Evolutionary conservation across 108 stramenopile genomes (phyloP).

Genomic region (Cyclotella choctawhatcheeana): DNA sequence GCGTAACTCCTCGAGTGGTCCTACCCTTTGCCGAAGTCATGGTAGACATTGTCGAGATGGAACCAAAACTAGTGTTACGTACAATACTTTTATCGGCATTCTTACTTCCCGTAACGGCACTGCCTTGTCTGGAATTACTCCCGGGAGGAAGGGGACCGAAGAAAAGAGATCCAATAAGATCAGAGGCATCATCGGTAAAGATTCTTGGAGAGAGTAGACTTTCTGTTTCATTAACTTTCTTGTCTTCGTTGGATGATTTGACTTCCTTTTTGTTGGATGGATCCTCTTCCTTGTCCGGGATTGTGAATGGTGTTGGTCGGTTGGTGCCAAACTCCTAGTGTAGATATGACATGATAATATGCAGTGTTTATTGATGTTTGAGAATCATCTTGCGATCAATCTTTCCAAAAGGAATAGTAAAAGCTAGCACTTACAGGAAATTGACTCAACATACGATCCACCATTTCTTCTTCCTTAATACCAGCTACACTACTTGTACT

Average conservation of each 20-base stretch:
- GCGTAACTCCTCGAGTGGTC: background rate
- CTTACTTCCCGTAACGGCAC: no score
- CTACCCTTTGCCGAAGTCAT: slow-evolving; percentile 11
- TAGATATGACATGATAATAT: background rate
- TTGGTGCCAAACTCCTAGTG: slow-evolving; percentile 57
- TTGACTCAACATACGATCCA: slow-evolving; percentile 70
- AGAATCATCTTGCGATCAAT: no score
- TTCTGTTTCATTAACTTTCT: background rate
- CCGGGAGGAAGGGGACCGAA: slow-evolving; percentile 24
- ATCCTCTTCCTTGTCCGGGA: slow-evolving; percentile 37
- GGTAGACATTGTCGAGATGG: slow-evolving; percentile 26
- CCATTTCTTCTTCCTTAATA: slow-evolving; percentile 66
- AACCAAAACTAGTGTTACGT: slow-evolving; percentile 20
- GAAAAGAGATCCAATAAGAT: slow-evolving; percentile 44
- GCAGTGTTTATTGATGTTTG: no score
- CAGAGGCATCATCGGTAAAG: slow-evolving; percentile 48
- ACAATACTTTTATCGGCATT: background rate
- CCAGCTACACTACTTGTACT: slow-evolving; percentile 5
- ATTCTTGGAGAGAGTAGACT: slow-evolving; percentile 7
- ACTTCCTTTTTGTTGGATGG: slow-evolving; percentile 6
- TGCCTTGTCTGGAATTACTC: background rate
- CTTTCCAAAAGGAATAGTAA: background rate
- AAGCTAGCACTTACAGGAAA: slow-evolving; percentile 65
- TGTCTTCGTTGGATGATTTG: background rate
- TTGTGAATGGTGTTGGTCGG: slow-evolving; percentile 46